Percentiles rank a stretch among this genome's conserved stretches.
Conservation (phyloP, 805 yeast species). For the Metschnikowia reukaufii region DNA sequence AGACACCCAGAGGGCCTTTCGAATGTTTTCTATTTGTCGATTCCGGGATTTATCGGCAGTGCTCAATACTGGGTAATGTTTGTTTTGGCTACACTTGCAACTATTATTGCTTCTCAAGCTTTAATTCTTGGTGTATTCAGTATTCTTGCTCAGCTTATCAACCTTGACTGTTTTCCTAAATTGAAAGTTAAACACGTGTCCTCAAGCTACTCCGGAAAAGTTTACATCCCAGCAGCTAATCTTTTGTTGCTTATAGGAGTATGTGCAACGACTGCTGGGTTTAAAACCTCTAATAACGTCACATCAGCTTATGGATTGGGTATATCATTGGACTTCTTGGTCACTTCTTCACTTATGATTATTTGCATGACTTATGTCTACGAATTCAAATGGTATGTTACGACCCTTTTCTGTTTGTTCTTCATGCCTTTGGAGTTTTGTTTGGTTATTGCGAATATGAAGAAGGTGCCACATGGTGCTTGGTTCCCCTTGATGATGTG, state of each 20-base stretch:
- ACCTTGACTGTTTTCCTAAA: conserved; percentile 54
- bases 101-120: conserved; percentile 62
- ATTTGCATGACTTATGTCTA: conserved; percentile 49
- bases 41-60: conserved; percentile 50
- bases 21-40: conserved; percentile 48
- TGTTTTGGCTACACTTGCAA: conserved; percentile 52
- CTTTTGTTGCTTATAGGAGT: conserved; percentile 53
- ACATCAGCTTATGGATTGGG: conserved; percentile 65
- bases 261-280: conserved; percentile 51
- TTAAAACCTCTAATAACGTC: conserved; percentile 47
- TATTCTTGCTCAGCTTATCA: conserved; percentile 52
- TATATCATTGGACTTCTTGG: conserved; percentile 52
- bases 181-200: conserved; percentile 49
- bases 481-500: conserved; percentile 59
- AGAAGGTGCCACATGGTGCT: conserved; percentile 58
- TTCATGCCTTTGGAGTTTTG: conserved; percentile 50
- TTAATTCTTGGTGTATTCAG: conserved; percentile 56
- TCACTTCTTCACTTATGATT: conserved; percentile 49
- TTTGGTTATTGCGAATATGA: conserved; percentile 48
- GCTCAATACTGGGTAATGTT: conserved; percentile 52
- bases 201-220: conserved; percentile 45
- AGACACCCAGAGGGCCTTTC: conserved; percentile 38
- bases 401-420: conserved; percentile 33
- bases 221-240: conserved; percentile 53
- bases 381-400: conserved; percentile 34